These are phyloP conservation scores for Voacanga thouarsii DNA, from an alignment of 257 asterid genomes.

Conservation along the genomic window DNA sequence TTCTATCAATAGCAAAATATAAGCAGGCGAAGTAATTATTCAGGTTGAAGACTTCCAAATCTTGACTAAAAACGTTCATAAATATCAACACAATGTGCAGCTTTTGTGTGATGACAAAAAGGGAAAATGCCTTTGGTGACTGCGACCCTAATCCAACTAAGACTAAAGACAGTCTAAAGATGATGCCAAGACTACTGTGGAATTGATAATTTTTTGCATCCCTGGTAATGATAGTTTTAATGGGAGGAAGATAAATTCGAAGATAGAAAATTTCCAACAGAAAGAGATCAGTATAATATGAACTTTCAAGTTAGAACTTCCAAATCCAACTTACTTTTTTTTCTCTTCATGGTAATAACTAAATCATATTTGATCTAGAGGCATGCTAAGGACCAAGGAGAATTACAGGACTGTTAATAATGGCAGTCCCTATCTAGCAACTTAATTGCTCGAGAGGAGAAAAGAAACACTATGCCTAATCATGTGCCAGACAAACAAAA, in stretches of 20 bases:
- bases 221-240: not conserved
- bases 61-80: not conserved
- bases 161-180: not conserved
- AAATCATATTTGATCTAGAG: too few species aligned
- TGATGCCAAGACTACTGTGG: not conserved
- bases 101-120: not conserved
- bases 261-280: not conserved
- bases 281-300: not conserved
- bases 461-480: too few species aligned
- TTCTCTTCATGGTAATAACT: too few species aligned
- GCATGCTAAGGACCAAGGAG: too few species aligned
- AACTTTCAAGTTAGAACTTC: not conserved
- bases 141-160: not conserved
- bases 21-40: not conserved
- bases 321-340: not conserved
- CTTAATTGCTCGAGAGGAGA: too few species aligned
- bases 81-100: not conserved
- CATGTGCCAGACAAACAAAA: not conserved
- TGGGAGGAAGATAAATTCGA: not conserved
- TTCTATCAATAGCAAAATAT: not conserved
- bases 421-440: too few species aligned
- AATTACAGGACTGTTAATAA: too few species aligned
- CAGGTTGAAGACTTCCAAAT: not conserved
- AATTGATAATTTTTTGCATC: not conserved
- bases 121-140: not conserved